Base-by-base conservation (phyloP, 306 rosid species). In the Boehmeria nivea region DNA sequence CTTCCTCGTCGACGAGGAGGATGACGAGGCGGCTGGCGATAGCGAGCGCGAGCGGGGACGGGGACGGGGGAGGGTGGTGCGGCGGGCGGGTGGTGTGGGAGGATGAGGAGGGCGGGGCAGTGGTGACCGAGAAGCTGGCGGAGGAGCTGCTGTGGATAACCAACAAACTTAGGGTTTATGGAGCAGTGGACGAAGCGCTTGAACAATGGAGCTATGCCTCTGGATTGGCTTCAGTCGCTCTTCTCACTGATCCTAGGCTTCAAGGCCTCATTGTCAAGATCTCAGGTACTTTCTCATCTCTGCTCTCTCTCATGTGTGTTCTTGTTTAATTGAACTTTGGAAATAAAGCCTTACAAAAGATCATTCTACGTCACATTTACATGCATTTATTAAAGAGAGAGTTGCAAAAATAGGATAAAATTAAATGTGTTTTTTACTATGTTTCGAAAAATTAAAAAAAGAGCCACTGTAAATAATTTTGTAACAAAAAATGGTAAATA, bases 171-270 rank as follows among this genome's bases (percentile, higher is more conserved):
- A 61, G 63, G 54, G 76, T 49, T 37, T 75, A 65, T 23, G 80
- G 69, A 10, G 76, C 72, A 1, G 51, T 60, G 23, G 72, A 69
- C 8, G 80, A 75, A 19, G 80, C 76, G 7, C 36, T 75, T 39
- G 42, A 45, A 34, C 80, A 69, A 7, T 75, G 80, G 80, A 65
- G 80, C 65, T 49, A 27, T 52, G 72, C 69, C 28, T 51, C 76
- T 20, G 60, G 57, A 18, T 19, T 75, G 51, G 80, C 80, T 8
- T 64, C 72, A 6, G 42, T 65, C n/a, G 64, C 80, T 44, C 36
- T 75, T 15, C 12, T 19, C 16, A 42, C 76, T 18, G 62, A 44
- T 43, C 68, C 68, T 0, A 69, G 72, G 57, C 47, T 65, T 31
- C 76, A 75, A 58, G 63, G 69, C 34, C 64, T 51, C 54, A 43